Base-by-base conservation (phyloP, 2,329 filamentous ascomycete genomes). In the Boeremia exigua region DNA sequence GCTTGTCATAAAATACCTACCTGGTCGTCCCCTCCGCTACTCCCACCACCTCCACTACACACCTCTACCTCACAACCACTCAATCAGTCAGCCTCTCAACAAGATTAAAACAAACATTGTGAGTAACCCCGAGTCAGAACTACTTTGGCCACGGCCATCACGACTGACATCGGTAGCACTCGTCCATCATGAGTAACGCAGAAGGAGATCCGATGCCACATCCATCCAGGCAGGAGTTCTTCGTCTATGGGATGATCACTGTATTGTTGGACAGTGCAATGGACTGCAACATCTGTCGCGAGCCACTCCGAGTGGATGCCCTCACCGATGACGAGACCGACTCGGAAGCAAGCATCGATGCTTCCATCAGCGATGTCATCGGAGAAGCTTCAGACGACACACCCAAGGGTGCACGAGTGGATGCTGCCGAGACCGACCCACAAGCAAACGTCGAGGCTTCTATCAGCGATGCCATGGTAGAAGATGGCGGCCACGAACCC, bases 221-320 rank as follows among this genome's bases (percentile, higher is more conserved):
- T 14, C 7, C 6, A 6, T 45, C 34, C 6, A 43, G 19, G 9
- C 15, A 29, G 2, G 37, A n/a, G 1, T 47, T 53, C n/a, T 19
- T 42, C 3, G 23, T 7, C 0, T 12, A 43, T n/a, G 50, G 50
- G 2, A 3, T 43, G 25, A 25, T 5, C 2, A 23, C 10, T 1
- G 5, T 37, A n/a, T 17, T 23, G 0, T n/a, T 53, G 10, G 10
- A 17, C 11, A 12, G 11, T 1, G 29, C n/a, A 3, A 23, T 53
- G 7, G 37, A 54, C 27, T 48, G 50, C 14, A 38, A 37, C 0
- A 48, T 43, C 30, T 54, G 50, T 10, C 43, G 30, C 9, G 50
- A 48, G 14, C 27, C 50, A 12, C 17, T 54, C 11, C 10, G 14
- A 39, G 23, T 14, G 19, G 5, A 23, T 23, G 19, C 19, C 5